Percentiles rank a stretch among this genome's conserved stretches.
Evolutionary conservation across 2,329 filamentous ascomycete species (phyloP).

Genomic region (Teratosphaeria nubilosa): DNA sequence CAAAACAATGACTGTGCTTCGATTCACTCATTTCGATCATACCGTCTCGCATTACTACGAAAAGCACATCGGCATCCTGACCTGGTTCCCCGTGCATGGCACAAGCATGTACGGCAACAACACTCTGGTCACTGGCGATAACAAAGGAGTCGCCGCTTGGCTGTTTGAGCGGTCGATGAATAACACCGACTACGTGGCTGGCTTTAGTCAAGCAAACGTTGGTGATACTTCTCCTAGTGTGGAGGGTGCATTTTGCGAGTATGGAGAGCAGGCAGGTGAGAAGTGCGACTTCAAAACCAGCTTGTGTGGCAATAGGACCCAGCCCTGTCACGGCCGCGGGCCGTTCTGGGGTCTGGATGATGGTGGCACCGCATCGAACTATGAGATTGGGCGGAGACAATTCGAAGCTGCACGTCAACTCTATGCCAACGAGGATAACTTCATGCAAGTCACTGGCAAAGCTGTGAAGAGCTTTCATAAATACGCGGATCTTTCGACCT

Average conservation of each 20-base stretch:
- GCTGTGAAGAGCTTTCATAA: constrained; percentile 74
- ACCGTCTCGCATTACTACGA: constrained; percentile 54
- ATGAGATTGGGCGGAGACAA: constrained; percentile 66
- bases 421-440: constrained; percentile 39
- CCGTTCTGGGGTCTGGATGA: constrained; percentile 59
- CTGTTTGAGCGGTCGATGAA: constrained; percentile 61
- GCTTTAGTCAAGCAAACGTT: constrained; percentile 85
- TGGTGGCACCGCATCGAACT: constrained; percentile 56
- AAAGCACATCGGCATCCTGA: constrained; percentile 70
- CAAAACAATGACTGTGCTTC: constrained; percentile 69
- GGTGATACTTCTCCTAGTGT: constrained; percentile 87
- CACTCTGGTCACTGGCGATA: constrained; percentile 84
- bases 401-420: constrained; percentile 50
- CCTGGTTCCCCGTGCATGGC: constrained; percentile 87
- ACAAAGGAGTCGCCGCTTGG: constrained; percentile 86
- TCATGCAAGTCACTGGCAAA: constrained; percentile 48
- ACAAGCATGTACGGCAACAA: constrained; percentile 89
- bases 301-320: constrained; percentile 65
- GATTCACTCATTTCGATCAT: constrained; percentile 43
- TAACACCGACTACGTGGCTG: constrained; percentile 66
- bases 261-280: constrained; percentile 53
- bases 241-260: constrained; percentile 80
- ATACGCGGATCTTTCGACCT: constrained; percentile 72
- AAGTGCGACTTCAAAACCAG: constrained; percentile 70
- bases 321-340: constrained; percentile 64